These are phyloP conservation scores for Cucurbita maxima DNA, from an alignment of 306 rosid species.

Conservation along the genomic window DNA sequence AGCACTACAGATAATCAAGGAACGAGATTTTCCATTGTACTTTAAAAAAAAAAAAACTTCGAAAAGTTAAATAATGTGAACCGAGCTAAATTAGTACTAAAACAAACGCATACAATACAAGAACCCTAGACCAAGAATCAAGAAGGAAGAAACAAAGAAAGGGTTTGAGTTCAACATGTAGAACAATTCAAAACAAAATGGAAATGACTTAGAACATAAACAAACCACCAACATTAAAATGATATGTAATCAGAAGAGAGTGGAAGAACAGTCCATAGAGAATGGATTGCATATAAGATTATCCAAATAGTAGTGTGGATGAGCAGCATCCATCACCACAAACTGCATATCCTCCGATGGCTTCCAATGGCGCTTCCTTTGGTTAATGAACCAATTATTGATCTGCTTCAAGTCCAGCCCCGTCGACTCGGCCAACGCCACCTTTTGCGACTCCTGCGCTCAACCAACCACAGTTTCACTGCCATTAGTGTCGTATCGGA, in stretches of 20 bases:
- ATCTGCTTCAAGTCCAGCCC: conserved; percentile 39
- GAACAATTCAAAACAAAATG: neutral
- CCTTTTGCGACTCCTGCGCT: conserved; percentile 32
- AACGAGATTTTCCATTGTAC: too few relatives aligned
- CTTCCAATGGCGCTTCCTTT: conserved; percentile 46
- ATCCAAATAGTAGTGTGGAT: conserved; percentile 24
- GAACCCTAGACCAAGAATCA: neutral
- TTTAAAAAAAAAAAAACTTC: too few relatives aligned
- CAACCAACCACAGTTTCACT: neutral
- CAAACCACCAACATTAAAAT: neutral
- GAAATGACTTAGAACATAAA: neutral
- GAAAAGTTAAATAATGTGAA: too few relatives aligned
- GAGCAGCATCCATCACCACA: conserved; percentile 23
- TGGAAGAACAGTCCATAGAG: conserved; percentile 26
- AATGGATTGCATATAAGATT: conserved; percentile 19
- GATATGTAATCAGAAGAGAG: conserved; percentile 10
- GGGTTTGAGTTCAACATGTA: neutral
- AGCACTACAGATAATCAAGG: too few relatives aligned
- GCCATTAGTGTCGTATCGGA: too few relatives aligned
- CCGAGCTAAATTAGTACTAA: neutral
- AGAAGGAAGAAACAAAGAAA: neutral
- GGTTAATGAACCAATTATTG: conserved; percentile 44
- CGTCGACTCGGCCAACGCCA: conserved; percentile 26
- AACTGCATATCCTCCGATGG: conserved; percentile 33
- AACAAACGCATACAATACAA: neutral